Conservation (phyloP, 169 alveolate genomes). For the Besnoitia besnoiti region DNA sequence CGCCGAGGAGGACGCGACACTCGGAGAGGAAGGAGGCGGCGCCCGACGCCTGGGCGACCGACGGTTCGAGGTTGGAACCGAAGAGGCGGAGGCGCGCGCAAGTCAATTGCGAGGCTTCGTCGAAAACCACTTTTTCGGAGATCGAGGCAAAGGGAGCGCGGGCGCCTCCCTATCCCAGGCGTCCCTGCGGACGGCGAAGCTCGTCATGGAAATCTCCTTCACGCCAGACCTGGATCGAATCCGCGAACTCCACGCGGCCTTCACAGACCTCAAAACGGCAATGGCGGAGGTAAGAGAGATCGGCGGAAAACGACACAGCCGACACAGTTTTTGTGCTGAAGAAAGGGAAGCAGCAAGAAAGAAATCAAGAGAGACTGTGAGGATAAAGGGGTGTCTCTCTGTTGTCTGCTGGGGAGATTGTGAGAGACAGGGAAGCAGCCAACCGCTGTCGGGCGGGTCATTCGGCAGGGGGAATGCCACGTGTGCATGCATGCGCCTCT, state of each 20-base stretch:
- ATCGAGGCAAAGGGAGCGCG: background rate
- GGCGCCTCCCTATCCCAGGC: background rate
- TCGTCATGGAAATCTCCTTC: conserved; percentile 19
- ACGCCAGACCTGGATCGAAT: conserved; percentile 1
- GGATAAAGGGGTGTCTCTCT: too few relatives aligned
- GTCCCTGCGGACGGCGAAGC: background rate
- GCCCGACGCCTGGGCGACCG: background rate
- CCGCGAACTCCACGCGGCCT: background rate
- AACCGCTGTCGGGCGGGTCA: too few relatives aligned
- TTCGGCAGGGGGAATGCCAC: too few relatives aligned
- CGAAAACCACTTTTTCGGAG: background rate
- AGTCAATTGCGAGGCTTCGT: background rate
- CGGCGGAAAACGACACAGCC: too few relatives aligned
- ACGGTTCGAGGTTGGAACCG: background rate
- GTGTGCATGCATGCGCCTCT: background rate
- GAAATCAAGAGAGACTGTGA: background rate
- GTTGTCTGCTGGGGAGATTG: too few relatives aligned
- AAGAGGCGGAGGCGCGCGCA: background rate
- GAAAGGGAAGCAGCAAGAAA: background rate
- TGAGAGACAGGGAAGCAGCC: too few relatives aligned
- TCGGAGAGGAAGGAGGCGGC: conserved; percentile 15
- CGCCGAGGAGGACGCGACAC: background rate
- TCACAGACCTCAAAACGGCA: background rate
- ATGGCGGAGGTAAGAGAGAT: background rate
- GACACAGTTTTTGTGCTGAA: background rate